Evolutionary conservation across 768 basidiomycete genomes (phyloP).

Genomic region (Pleurotus ostreatus): DNA sequence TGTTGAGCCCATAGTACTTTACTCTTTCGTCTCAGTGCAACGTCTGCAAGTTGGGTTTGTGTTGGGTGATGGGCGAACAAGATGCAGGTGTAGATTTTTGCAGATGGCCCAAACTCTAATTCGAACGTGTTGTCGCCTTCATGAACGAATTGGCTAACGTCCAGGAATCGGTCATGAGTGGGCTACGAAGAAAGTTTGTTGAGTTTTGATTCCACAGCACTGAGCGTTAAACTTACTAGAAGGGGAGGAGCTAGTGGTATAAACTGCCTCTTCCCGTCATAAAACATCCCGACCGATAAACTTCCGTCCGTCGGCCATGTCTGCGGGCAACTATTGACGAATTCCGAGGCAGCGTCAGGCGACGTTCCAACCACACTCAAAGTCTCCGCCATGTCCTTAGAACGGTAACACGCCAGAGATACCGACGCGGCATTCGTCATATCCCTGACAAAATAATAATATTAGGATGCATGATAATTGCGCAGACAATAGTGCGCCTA

Average conservation of each 20-base stretch:
- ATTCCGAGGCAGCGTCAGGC: background rate
- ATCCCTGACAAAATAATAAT: background rate
- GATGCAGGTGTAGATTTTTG: background rate
- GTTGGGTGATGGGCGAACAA: conserved; percentile 1
- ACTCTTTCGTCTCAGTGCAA: background rate
- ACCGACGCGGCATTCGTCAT: background rate
- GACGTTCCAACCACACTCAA: background rate
- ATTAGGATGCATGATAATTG: too few species aligned
- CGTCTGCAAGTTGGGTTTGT: conserved; percentile 1
- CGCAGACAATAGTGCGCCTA: background rate
- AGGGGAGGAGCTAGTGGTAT: conserved; percentile 1
- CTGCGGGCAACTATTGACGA: background rate
- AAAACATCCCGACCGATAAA: background rate
- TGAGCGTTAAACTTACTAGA: background rate
- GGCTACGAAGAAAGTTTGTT: background rate
- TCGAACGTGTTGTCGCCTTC: background rate
- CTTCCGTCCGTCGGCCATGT: conserved; percentile 1
- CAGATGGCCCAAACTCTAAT: background rate
- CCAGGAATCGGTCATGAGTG: conserved; percentile 3
- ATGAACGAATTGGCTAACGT: background rate
- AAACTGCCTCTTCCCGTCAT: background rate
- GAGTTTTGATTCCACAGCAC: background rate
- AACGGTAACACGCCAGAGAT: conserved; percentile 1
- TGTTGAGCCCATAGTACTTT: background rate
- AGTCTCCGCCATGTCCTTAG: background rate